Conservation (phyloP, 306 rosid genomes). For the Amphicarpaea edgeworthii region DNA sequence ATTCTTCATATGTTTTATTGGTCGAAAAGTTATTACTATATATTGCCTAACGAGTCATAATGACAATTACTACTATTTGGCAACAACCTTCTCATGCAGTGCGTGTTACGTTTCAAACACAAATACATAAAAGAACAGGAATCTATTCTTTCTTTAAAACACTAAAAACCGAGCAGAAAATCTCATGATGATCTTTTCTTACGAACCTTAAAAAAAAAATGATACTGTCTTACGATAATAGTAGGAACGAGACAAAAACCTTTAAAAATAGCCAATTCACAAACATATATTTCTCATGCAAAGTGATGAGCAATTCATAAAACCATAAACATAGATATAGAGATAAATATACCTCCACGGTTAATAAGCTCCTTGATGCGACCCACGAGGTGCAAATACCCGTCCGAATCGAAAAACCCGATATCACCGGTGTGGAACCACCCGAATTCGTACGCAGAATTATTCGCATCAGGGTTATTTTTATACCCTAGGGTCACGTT, state of each 20-base stretch:
- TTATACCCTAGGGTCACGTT: constrained; percentile 24
- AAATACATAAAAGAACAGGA: neutral
- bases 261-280: neutral
- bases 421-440: constrained; percentile 30
- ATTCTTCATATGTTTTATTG: no score
- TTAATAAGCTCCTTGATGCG: constrained; percentile 34
- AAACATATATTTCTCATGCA: neutral
- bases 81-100: neutral
- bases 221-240: no score
- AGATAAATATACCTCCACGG: constrained; percentile 13
- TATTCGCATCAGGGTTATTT: constrained; percentile 3
- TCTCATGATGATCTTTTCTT: neutral
- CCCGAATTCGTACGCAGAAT: neutral
- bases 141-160: neutral
- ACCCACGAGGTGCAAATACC: constrained; percentile 29
- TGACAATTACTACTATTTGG: neutral
- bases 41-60: neutral
- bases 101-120: neutral
- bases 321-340: neutral
- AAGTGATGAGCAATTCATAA: neutral
- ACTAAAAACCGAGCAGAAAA: neutral
- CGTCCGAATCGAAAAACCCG: constrained; percentile 24
- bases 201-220: no score
- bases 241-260: neutral
- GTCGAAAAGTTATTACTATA: no score